Percentiles rank a stretch among this genome's conserved stretches.
Evolutionary conservation across 139 green algal genomes (phyloP).

Genomic region (Chlorella sp.): DNA sequence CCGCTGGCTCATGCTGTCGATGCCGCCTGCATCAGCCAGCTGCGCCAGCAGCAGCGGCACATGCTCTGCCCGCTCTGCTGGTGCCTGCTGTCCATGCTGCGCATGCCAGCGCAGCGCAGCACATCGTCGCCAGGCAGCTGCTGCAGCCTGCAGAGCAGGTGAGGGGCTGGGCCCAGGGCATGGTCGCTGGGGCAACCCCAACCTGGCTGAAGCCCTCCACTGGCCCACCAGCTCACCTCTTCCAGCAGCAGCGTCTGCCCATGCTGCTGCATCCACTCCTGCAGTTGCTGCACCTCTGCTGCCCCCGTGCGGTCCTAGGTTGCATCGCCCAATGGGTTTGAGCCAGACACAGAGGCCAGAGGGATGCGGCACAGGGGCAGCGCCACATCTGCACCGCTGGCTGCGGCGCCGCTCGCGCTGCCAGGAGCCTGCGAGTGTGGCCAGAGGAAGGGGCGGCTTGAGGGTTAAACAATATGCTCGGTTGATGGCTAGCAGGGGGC

Average conservation of each 20-base stretch:
- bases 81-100: background rate
- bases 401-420: too few relatives aligned
- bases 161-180: too few relatives aligned
- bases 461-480: too few relatives aligned
- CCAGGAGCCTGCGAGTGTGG: too few relatives aligned
- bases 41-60: background rate
- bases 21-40: background rate
- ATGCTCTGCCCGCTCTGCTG: background rate
- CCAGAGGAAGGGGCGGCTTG: too few relatives aligned
- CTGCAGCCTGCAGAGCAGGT: background rate
- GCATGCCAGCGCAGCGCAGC: background rate
- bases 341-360: background rate
- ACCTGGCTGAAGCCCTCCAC: too few relatives aligned
- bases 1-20: background rate
- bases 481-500: too few relatives aligned
- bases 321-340: background rate
- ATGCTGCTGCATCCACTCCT: background rate
- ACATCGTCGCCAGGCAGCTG: background rate
- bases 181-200: too few relatives aligned
- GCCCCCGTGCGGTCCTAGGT: background rate
- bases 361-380: background rate
- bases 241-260: background rate
- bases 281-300: background rate
- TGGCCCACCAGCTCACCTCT: background rate
- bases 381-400: background rate